Base-by-base conservation (phyloP, 2,329 filamentous ascomycete species). In the Cladosporium sp. region DNA sequence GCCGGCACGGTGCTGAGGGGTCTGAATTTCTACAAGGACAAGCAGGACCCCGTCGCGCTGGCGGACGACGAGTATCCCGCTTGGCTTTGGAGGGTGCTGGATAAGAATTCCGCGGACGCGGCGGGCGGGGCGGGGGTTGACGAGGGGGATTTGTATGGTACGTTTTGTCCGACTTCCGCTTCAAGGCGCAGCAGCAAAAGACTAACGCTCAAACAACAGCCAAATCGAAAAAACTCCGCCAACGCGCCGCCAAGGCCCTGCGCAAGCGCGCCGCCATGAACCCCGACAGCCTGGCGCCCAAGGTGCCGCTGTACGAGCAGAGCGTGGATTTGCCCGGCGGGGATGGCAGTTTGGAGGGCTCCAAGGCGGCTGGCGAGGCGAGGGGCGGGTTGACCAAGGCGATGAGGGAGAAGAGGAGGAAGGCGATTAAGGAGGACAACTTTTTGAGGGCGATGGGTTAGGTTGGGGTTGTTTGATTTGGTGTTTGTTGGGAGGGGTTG, bases 201-300 rank as follows among this genome's bases (percentile, higher is more conserved):
- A 12, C n/a, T 13, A 15, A 33, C 32, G 29, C 51, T 47, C n/a
- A n/a, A n/a, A 1, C 20, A 11, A 52, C 54, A 90, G 86, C 86
- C 52, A 93, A 93, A 79, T 91, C 86, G 22, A 90, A 88, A 69
- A 92, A 91, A 66, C 82, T 89, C 67, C 82, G 88, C 53, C 78
- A 82, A 50, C 66, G 85, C 49, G 88, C 88, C 7, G 81, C 82
- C 36, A 90, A 67, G 76, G 86, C 72, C 71, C 77, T 67, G 69
- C 77, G 69, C 64, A 88, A 63, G 67, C 83, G 63, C 78, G 68
- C 82, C 49, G 75, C 81, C 43, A 82, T 84, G 62, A 80, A 90
- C 70, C 70, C 85, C 13, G 82, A 82, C 47, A 75, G 80, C 25
- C 71, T 88, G 38, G 78, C 62, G 16, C 72, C 73, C 5, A 75